A percentile compares a stretch with the other conserved stretches of the same genome.
These are phyloP conservation scores for Aspergillus nanangensis DNA, from an alignment of 495 filamentous ascomycete genomes.

Conservation along the genomic window DNA sequence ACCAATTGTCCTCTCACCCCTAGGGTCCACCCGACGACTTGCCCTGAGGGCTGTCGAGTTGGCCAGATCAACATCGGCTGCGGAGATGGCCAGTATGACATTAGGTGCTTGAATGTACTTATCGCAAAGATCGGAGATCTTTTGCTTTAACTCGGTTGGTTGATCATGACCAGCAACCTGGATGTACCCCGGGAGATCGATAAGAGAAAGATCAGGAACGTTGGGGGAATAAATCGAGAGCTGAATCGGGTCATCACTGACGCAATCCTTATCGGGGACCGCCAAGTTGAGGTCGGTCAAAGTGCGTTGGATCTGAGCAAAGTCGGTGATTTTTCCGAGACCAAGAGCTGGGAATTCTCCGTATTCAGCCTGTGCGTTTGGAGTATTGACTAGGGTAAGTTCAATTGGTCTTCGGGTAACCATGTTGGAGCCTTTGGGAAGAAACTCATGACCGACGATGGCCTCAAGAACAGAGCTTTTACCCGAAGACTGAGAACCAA, in stretches of 20 bases:
- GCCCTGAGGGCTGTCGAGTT: conserved; percentile 93
- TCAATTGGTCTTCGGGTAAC: conserved; percentile 96
- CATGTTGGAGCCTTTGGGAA: conserved; percentile 98
- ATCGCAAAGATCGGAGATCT: conserved; percentile 94
- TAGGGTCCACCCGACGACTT: conserved; percentile 85
- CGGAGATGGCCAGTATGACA: conserved; percentile 94
- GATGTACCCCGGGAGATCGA: conserved; percentile 96
- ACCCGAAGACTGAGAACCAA: conserved; percentile 95
- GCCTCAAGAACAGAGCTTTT: conserved; percentile 98
- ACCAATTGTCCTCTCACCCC: conserved; percentile 94
- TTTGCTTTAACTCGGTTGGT: conserved; percentile 85
- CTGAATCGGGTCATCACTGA: conserved; percentile 95
- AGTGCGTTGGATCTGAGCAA: conserved; percentile 85
- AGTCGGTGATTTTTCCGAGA: conserved; percentile 87
- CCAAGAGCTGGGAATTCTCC: conserved; percentile 95
- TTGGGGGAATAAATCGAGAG: conserved; percentile 91
- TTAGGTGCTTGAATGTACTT: conserved; percentile 97
- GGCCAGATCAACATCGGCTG: conserved; percentile 93
- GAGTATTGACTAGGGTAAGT: conserved; percentile 93
- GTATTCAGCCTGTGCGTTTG: conserved; percentile 84
- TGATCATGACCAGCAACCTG: conserved; percentile 91
- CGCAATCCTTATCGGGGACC: conserved; percentile 83
- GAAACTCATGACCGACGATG: conserved; percentile 96
- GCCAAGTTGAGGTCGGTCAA: conserved; percentile 93
- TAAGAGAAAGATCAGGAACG: conserved; percentile 92